These are phyloP conservation scores for Geranomyces variabilis DNA, from an alignment of 192 early-diverging fungal species.

Conservation along the genomic window DNA sequence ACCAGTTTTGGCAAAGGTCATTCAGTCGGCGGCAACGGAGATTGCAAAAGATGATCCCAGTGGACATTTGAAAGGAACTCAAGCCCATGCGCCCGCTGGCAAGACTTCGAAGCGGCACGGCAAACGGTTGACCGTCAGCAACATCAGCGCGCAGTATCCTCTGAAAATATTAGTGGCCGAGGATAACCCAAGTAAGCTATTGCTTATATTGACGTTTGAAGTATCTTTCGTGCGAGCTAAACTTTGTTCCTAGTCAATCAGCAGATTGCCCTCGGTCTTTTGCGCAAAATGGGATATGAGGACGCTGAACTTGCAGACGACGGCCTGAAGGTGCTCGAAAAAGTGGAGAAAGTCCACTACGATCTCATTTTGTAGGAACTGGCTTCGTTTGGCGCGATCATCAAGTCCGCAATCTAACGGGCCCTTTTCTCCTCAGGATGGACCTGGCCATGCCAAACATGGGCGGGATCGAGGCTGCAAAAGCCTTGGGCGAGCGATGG, in stretches of 20 bases:
- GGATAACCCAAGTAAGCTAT: constrained; percentile 29
- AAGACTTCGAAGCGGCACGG: too few relatives aligned
- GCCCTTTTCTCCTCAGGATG: constrained; percentile 15
- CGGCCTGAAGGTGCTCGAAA: constrained; percentile 26
- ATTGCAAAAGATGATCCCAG: background rate
- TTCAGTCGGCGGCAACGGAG: background rate
- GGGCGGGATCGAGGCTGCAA: constrained; percentile 27
- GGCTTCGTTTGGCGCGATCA: background rate
- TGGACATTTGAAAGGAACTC: too few relatives aligned
- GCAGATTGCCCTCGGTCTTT: constrained; percentile 29
- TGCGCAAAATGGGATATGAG: constrained; percentile 30
- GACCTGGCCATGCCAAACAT: constrained; percentile 33
- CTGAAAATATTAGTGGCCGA: constrained; percentile 29
- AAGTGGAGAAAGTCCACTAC: constrained; percentile 10
- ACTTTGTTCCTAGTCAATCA: constrained; percentile 20
- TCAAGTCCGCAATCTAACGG: background rate
- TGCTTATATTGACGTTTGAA: too few relatives aligned
- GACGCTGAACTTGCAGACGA: constrained; percentile 27
- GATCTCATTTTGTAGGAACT: constrained; percentile 26
- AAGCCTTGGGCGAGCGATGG: constrained; percentile 10
- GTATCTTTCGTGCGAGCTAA: too few relatives aligned
- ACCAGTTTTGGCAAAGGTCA: background rate
- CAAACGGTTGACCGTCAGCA: too few relatives aligned
- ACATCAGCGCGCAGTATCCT: constrained; percentile 22
- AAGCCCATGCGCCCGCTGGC: too few relatives aligned